Base-by-base conservation (phyloP, 345 rosid species). In the Clausena lansium region DNA sequence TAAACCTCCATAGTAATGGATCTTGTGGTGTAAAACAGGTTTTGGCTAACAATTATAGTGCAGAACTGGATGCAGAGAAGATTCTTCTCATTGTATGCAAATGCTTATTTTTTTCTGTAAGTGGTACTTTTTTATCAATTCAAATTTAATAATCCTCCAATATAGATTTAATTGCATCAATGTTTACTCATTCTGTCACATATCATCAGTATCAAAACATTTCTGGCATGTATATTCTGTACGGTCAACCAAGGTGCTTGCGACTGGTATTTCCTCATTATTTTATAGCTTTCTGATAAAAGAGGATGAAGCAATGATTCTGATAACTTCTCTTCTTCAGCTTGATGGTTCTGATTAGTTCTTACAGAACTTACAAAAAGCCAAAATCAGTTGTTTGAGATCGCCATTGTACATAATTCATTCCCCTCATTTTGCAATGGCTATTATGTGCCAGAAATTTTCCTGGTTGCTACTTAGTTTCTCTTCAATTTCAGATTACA, bases 31-130 rank as follows among this genome's bases (percentile, higher is more conserved):
- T 86, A 71, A 83, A 80, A 70, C 92, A 94, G 98, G 89, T 81
- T 75, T 78, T 85, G 82, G 82, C 83, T 63, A 71, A 75, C 50
- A 75, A 73, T 27, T 79, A 62, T 58, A 75, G 79, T 58, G 74
- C 57, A 72, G 92, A 87, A 58, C 22, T 80, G 78, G 94, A 88
- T 83, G 74, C 76, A 19, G 95, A 92, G 83, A 91, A 87, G 85
- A 77, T 87, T 69, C 81, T 92, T 81, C 94, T 86, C 76, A 76
- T 87, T 64, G 79, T 87, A 75, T 89, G 91, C 95, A 94, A 91
- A 84, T 92, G 93, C 88, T 62, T 92, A 47, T 86, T 92, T 87
- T 89, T 86, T 84, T 80, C 97, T 72, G 98, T 94, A 80, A 89
- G 95, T 89, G 57, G 63, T 52, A 52, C 68, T 62, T 65, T 73